Evolutionary conservation across 148 eudicot genomes (phyloP), one percentile per base, ranked within the genome.

Genomic region (Rhododendron ovatum): DNA sequence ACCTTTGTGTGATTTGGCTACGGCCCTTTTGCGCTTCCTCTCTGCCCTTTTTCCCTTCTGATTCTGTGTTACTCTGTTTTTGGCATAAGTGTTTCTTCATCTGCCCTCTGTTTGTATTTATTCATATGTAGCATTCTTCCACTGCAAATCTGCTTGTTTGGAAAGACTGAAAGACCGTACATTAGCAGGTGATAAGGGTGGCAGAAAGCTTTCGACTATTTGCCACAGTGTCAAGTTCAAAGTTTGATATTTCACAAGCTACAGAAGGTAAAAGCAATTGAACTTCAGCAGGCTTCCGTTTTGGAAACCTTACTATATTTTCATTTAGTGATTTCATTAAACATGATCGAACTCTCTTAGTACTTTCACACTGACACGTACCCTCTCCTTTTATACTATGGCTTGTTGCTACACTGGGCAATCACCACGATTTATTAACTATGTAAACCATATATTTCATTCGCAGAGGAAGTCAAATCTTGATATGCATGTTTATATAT

Each of bases 221-320:
- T 88, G 92, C 98, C 85, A 97, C 99, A 14, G 89, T 97, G 85
- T 90, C 98, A 81, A 93, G 93, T 91, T 90, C 94, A 78, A 96
- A 92, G 86, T 89, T 88, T 84, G 94, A 95, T 61, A 45, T 85
- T 53, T 86, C 91, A 78, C 88, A 81, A 85, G 80, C 84, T 51
- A 77, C 84, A 55, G 94, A 91, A 94, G 98, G 98, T 90, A 76
- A 35, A 89, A 30, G 35, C 84, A 57, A 37, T 87, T 22, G 47
- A 69, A 1, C 11, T 73, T 30, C 73, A 50, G 18, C 50, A 51
- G 67, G 65, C 65, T 59, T 59, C 65, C 65, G 1, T 18, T 59
- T 59, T 59, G 65, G 59, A 53, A 20, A 59, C n/a, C 65, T 22
- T 20, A 20, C 65, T 22, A 7, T 20, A 22, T 59, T 24, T 59